Conservation (phyloP, 495 filamentous ascomycete genomes). For the Trichoderma asperelloides region DNA sequence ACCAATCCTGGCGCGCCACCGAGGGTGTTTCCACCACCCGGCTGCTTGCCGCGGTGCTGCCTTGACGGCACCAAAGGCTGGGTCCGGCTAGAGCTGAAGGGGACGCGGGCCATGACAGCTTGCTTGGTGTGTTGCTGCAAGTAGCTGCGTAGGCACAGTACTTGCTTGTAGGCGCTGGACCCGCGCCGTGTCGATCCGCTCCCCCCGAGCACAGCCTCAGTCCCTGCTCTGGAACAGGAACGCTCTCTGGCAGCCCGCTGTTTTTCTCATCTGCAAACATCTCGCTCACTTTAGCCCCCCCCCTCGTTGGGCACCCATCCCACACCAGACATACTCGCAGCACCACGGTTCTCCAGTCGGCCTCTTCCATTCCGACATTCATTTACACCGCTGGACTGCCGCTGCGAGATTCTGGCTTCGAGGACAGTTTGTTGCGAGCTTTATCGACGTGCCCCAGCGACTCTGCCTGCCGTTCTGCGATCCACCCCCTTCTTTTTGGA, state of each 20-base stretch:
- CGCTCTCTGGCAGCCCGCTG: not conserved
- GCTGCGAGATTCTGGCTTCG: not conserved
- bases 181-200: slow-evolving; percentile 6
- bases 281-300: not conserved
- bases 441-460: not conserved
- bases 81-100: no score
- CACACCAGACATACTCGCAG: not conserved
- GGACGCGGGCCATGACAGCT: no score
- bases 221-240: not conserved
- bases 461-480: not conserved
- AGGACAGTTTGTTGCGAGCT: not conserved
- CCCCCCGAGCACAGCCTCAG: slow-evolving; percentile 4
- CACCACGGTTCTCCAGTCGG: not conserved
- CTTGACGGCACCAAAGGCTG: no score
- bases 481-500: not conserved
- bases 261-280: not conserved
- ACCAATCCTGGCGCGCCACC: no score
- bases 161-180: not conserved
- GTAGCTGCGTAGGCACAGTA: not conserved
- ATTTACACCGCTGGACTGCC: not conserved
- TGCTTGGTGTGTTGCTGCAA: no score
- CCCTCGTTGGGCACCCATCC: not conserved
- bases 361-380: not conserved
- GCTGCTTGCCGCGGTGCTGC: no score
- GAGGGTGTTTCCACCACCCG: no score